Evolutionary conservation across 2,329 filamentous ascomycete species (phyloP), one percentile per base, ranked within the genome.

Genomic region (Colletotrichum cordylinicola): DNA sequence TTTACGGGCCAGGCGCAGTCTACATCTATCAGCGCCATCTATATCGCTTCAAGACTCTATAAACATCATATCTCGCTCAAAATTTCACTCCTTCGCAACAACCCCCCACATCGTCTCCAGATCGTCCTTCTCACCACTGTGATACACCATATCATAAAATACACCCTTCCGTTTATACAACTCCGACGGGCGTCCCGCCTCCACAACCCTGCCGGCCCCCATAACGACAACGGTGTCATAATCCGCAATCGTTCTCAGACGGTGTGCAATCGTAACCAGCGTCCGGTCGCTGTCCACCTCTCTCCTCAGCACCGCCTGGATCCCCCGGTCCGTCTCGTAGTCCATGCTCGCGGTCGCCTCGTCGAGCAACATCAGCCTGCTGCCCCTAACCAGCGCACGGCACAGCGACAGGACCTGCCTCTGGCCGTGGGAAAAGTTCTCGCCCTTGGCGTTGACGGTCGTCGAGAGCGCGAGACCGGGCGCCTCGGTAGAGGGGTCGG

Each of bases 191-290:
- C 86, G 86, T 9, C 89, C 89, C 21, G 84, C 88, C 87, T 92
- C 90, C 12, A 90, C 78, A 8, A 92, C 88, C 35, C 83, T 83
- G 1, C 90, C 90, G 0, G 85, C 87, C 9, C 86, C 87, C 88
- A 92, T 88, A 18, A 92, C 90, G 4, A 92, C 86, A 1, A 93
- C 86, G 35, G 85, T 85, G 79, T 93, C 90, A 77, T 91, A 92
- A 80, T 92, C 90, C 72, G 91, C 88, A 68, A 93, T 94, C 1
- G 94, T 95, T 82, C 92, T 94, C 66, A 96, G 86, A 3, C 94
- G 89, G 80, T 96, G 94, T 2, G 94, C 90, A 77, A 92, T 91
- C 4, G 90, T 91, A 24, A 92, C 87, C 6, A 92, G 84, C 12
- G 90, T 92, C 29, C 89, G 85, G 31, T 87, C 86, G 58, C 83